Evolutionary conservation across 345 rosid genomes (phyloP), one percentile per base, ranked within the genome.

Genomic region (Sisymbrium altissimum): DNA sequence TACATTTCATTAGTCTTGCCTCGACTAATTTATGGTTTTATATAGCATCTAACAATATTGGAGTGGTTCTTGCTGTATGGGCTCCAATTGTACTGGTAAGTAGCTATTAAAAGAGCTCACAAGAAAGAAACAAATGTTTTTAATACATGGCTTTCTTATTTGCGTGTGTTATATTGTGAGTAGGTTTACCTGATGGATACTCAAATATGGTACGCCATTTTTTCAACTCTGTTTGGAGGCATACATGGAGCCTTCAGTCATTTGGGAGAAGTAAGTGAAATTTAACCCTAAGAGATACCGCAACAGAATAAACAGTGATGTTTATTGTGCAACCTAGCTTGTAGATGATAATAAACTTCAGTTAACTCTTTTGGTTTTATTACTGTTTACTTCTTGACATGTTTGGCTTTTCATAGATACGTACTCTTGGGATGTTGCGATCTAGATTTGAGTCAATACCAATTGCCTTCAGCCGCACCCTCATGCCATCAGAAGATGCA

Each of bases 121-220:
- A 44, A 65, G 21, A 33, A 59, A 27, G 5, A 64, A 62, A 54
- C 11, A 33, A 35, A 9, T 52, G 30, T 0, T 45, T 30, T 27
- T 64, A 4, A 38, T 35, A 41, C 23, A 53, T 60, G 61, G 43
- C 53, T 27, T 74, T 35, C 44, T 3, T 64, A 21, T 48, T 56
- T 71, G 55, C 61, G 3, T 61, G 48, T 55, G 29, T 64, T 55
- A 35, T 43, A 48, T 57, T 39, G 21, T 41, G 59, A 29, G 71
- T 73, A 94, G 98, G 97, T 94, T 71, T 94, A 91, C 80, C 80
- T 89, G 60, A 84, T 87, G 96, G 97, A 91, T 84, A 70, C 86
- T 79, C 98, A 94, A 85, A 91, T 94, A 82, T 94, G 98, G 98
- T 94, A 94, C 73, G 84, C 96, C 78, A 94, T 94, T 76, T 94